Base-by-base conservation (phyloP, 768 basidiomycete genomes). In the Sarcodon aspratus region DNA sequence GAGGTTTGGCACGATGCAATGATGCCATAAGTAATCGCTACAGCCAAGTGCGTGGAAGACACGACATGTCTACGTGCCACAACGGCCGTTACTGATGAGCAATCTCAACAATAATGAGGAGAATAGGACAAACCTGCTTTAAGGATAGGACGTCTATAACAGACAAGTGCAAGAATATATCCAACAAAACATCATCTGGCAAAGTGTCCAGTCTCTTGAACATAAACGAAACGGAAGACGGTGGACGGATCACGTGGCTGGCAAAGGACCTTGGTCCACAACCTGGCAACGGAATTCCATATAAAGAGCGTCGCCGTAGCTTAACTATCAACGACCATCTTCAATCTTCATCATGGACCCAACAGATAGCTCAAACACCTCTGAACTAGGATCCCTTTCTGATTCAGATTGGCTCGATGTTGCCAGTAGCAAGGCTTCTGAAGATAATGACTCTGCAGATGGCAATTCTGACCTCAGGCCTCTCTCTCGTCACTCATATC, bases 351-450 rank as follows among this genome's bases (percentile, higher is more conserved):
- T 49, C 18, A 53, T 61, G 58, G 63, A 66, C 55, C 48, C 59
- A 33, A 48, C 61, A 55, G 61, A 70, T 53, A 61, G 60, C 51
- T 68, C 69, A 48, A 60, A 59, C 53, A 69, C 77, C 63, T 77
- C 81, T 57, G 85, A 86, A 61, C 60, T 72, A 54, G 84, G 83
- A 61, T 76, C 64, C 52, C 63, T 78, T 53, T 88, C 85, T 36
- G 86, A 89, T 68, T 85, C 82, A 32, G 86, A 89, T 64, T 89
- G 86, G 86, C 80, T 85, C 58, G 85, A 88, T 58, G 74, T 89
- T 55, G 68, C 82, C 32, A 80, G 78, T 58, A 78, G 74, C 61
- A 76, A 76, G 55, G 78, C 78, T 48, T 84, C 82, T 34, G 83
- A 82, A 59, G 78, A 81, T 66, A 78, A 77, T 62, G 82, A 83